phyloP scores from a whole-genome alignment of 2,329 filamentous ascomycete species.

The Aspergillus vadensis region DNA sequence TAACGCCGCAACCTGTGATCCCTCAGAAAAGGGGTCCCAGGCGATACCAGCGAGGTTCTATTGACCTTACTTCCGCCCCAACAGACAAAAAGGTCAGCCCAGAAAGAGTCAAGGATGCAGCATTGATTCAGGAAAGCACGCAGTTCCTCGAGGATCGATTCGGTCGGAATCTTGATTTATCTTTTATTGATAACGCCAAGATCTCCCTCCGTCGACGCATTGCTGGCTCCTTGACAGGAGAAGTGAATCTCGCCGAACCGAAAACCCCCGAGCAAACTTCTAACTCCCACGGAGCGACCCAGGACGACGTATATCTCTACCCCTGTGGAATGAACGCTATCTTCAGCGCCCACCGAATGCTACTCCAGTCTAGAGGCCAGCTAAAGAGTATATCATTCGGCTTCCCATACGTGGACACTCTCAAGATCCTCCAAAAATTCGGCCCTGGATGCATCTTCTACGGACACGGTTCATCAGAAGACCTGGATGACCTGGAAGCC shows the following conservation, averaged over 20 bases:
- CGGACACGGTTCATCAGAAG: not conserved
- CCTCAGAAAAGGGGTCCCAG: not conserved
- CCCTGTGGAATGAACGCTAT: not conserved
- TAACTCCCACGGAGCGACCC: not conserved
- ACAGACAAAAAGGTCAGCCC: not conserved
- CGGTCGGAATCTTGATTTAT: not conserved
- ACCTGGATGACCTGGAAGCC: conserved; percentile 1
- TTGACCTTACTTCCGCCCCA: not conserved
- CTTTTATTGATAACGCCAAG: not conserved
- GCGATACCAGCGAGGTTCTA: not conserved
- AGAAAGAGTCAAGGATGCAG: not conserved
- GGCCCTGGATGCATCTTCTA: not conserved
- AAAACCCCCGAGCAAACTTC: not conserved
- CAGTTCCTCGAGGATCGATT: not conserved
- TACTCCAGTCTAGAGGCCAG: not conserved
- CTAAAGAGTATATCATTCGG: not conserved
- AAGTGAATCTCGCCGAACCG: not conserved
- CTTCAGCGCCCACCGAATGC: not conserved
- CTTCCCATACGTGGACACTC: not conserved
- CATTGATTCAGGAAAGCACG: not conserved
- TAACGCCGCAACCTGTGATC: not conserved
- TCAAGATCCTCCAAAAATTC: not conserved
- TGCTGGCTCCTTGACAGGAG: not conserved
- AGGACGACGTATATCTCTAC: not conserved
- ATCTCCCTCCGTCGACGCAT: not conserved